A percentile compares a stretch with the other conserved stretches of the same genome.
phyloP scores from a whole-genome alignment of 2,329 filamentous ascomycete genomes.

The Biscogniauxia marginata region DNA sequence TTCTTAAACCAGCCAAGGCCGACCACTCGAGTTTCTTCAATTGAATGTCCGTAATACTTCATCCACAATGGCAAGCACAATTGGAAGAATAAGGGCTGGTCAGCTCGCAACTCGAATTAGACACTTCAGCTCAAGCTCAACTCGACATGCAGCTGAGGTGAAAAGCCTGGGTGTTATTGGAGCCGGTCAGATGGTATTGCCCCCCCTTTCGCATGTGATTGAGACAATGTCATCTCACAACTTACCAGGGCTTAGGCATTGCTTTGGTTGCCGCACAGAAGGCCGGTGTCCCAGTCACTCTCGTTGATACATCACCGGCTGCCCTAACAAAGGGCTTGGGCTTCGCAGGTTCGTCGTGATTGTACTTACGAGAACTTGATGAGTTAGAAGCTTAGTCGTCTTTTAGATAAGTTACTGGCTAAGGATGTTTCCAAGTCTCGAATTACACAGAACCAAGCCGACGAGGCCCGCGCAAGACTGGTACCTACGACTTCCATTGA shows the following conservation, averaged over 20 bases:
- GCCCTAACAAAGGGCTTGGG: conserved; percentile 85
- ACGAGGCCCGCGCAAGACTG: conserved; percentile 68
- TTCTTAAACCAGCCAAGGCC: no score
- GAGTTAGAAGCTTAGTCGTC: conserved; percentile 10
- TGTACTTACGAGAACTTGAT: neutral
- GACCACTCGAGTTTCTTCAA: conserved; percentile 6
- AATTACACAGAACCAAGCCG: conserved; percentile 78
- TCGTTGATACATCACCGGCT: conserved; percentile 81
- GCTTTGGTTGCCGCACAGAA: conserved; percentile 87
- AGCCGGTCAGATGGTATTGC: conserved; percentile 87
- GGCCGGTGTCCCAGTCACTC: conserved; percentile 77
- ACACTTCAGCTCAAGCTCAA: conserved; percentile 68
- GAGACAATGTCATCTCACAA: conserved; percentile 24
- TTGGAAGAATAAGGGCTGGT: conserved; percentile 38
- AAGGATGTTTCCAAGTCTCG: conserved; percentile 90
- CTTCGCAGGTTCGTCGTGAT: conserved; percentile 68
- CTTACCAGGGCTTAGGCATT: conserved; percentile 80
- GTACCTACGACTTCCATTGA: conserved; percentile 71
- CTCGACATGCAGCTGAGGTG: conserved; percentile 65
- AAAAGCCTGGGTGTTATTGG: conserved; percentile 90
- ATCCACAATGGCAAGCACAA: conserved; percentile 40
- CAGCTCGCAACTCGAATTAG: conserved; percentile 44
- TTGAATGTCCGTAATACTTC: neutral
- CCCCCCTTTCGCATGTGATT: conserved; percentile 36
- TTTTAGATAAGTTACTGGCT: conserved; percentile 79